These are phyloP conservation scores for Neopestalotiopsis sp. DNA, from an alignment of 2,329 filamentous ascomycete species.

Conservation along the genomic window DNA sequence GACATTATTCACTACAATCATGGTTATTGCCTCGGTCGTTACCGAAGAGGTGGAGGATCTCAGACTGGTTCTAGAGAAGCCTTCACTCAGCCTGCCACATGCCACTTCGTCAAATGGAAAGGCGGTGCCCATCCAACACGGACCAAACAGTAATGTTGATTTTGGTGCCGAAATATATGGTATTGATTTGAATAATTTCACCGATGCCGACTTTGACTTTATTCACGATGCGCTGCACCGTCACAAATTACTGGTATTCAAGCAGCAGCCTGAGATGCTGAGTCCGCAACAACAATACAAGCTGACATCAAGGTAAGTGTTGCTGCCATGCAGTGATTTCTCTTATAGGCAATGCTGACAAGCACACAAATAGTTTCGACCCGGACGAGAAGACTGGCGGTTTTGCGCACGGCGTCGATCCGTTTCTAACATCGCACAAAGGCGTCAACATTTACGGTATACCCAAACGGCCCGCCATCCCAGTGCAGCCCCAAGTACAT, in stretches of 20 bases:
- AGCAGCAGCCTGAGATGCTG: constrained; percentile 63
- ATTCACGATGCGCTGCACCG: constrained; percentile 71
- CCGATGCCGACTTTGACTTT: constrained; percentile 67
- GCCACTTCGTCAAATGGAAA: constrained; percentile 31
- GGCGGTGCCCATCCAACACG: constrained; percentile 33
- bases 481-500: constrained; percentile 80
- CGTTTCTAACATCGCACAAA: constrained; percentile 38
- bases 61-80: constrained; percentile 23
- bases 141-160: constrained; percentile 36
- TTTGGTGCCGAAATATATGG: constrained; percentile 42
- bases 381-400: constrained; percentile 40
- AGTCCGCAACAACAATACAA: constrained; percentile 40
- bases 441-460: constrained; percentile 42
- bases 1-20: constrained; percentile 10
- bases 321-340: not conserved
- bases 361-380: constrained; percentile 33
- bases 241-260: constrained; percentile 74
- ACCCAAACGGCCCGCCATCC: constrained; percentile 56
- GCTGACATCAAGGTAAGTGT: constrained; percentile 32
- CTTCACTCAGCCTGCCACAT: constrained; percentile 30
- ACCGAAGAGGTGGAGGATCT: constrained; percentile 28
- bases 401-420: constrained; percentile 43
- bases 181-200: constrained; percentile 40
- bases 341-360: not conserved
- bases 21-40: constrained; percentile 32